These are phyloP conservation scores for Vaccinium corymbosum DNA, from an alignment of 148 eudicot species.

Conservation along the genomic window DNA sequence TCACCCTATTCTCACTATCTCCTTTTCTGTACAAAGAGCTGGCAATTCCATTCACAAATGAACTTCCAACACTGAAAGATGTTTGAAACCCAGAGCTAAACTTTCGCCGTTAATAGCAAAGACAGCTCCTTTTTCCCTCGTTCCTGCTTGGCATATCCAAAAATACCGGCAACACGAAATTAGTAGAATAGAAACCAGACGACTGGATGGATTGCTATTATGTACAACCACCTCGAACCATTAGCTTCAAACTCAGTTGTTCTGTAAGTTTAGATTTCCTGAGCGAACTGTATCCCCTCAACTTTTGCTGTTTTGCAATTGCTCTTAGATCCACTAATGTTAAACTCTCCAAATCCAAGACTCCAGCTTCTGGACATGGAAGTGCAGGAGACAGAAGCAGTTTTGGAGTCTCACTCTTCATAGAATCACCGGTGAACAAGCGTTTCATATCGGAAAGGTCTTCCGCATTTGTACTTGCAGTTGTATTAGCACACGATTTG, in stretches of 20 bases:
- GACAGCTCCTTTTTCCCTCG: neutral
- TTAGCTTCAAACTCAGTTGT: slow-evolving; percentile 11
- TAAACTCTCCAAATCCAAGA: neutral
- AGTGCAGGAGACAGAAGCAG: neutral
- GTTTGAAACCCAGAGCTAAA: neutral
- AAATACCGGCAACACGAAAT: neutral
- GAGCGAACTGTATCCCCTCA: slow-evolving; percentile 18
- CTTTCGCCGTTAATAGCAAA: neutral
- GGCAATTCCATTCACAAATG: neutral
- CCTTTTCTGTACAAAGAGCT: neutral
- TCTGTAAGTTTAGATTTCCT: slow-evolving; percentile 20
- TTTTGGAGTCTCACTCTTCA: slow-evolving; percentile 8
- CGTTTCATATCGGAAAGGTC: neutral
- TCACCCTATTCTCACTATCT: neutral
- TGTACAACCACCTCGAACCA: slow-evolving; percentile 11
- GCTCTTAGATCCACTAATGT: slow-evolving; percentile 16
- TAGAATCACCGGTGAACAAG: neutral
- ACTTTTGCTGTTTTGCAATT: slow-evolving; percentile 17
- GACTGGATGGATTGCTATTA: neutral
- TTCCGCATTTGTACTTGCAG: slow-evolving; percentile 12
- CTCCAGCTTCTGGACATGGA: neutral
- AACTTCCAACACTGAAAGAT: neutral
- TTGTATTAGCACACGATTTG: neutral
- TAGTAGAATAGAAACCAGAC: neutral
- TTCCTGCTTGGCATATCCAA: neutral